Base-by-base conservation (phyloP, 1,284 basidiomycete species). In the Psilocybe mexicana region DNA sequence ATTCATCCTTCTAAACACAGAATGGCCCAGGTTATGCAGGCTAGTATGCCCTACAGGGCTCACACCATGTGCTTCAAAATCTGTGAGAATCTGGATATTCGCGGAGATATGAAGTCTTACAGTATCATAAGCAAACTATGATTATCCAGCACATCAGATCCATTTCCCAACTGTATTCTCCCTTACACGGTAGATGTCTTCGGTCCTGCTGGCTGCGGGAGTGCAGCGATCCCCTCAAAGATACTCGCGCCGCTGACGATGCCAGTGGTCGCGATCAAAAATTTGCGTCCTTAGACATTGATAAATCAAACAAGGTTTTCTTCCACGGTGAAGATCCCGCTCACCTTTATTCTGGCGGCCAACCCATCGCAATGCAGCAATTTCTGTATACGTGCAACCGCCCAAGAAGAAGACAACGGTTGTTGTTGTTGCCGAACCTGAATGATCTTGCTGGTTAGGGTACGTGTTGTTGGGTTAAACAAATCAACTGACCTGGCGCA, bases 401-500 rank as follows among this genome's bases (percentile, higher is more conserved):
- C 97, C 97, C n/a, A 99, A 76, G 84, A 98, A 98, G 76, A 98
- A 98, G 8, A 99, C 92, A 24, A 97, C 84, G 1, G 94, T 98
- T 2, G 95, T 98, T 2, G 84, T 48, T 48, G 33, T 35, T 48
- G 46, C 5, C 46, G 46, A 35, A 25, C 46, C 46, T 48, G 30
- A 35, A 40, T 26, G 10, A 36, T 42, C 33, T 61, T 7, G 59
- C 51, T 58, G 45, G 61, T 49, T 52, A 49, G 43, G 36, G 52
- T 46, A 45, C 18, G 0, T 26, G 59, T 52, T 46, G 45, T 47
- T 50, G 53, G 43, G 51, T 46, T 44, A 52, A 18, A 28, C 43
- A 57, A 60, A 49, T 38, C n/a, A 11, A 59, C 61, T 53, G 51
- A 65, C 66, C 64, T 28, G 62, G 53, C 46, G 52, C 59, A 47